Conservation (phyloP, 257 asterid genomes). For the Plectranthus barbatus region DNA sequence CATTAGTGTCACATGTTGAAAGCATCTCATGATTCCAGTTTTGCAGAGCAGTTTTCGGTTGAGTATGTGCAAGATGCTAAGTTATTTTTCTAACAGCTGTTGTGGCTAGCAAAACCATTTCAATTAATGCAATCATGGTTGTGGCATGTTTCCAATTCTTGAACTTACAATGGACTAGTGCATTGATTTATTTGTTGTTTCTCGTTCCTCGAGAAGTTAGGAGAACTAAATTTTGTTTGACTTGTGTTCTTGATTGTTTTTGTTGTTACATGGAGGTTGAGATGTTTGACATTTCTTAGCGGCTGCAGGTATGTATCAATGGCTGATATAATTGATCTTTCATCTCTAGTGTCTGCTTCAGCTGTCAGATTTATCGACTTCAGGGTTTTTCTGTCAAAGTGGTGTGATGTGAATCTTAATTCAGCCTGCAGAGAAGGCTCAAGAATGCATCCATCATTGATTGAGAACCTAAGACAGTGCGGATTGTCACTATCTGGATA, state of each 20-base stretch:
- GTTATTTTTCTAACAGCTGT: neutral
- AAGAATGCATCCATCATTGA: slow-evolving; percentile 15
- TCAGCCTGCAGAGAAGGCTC: slow-evolving; percentile 32
- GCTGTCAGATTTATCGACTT: slow-evolving; percentile 62
- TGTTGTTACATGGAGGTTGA: neutral
- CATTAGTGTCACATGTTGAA: no score
- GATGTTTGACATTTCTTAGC: neutral
- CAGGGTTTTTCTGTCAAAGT: slow-evolving; percentile 51
- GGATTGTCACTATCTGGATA: slow-evolving; percentile 73
- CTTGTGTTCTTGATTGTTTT: neutral
- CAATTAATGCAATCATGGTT: no score
- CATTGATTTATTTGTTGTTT: no score
- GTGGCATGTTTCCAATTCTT: no score
- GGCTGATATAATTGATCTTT: slow-evolving; percentile 68
- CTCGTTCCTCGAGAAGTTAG: no score
- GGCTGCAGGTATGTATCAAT: slow-evolving; percentile 73
- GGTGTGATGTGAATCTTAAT: slow-evolving; percentile 60
- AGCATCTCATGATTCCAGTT: no score
- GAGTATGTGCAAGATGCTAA: no score
- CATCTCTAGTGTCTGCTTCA: slow-evolving; percentile 42
- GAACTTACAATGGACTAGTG: no score
- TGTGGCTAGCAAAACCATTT: neutral
- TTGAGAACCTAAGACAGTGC: slow-evolving; percentile 45
- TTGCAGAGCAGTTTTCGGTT: no score
- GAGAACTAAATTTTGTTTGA: no score